phyloP scores from a whole-genome alignment of 805 yeast species.

The Cyberlindnera mississippiensis region DNA sequence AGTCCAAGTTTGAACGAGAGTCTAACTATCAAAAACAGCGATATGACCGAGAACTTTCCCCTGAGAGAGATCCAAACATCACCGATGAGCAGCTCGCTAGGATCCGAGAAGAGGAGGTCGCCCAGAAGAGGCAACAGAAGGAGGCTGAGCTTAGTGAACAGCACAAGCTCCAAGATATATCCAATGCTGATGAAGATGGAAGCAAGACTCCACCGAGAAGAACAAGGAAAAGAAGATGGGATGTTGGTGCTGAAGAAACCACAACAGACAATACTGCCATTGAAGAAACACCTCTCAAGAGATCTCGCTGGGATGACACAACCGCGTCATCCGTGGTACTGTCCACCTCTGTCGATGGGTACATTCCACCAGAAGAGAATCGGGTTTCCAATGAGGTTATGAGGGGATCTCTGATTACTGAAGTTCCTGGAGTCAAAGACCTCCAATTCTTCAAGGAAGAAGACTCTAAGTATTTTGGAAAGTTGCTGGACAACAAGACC shows the following conservation, averaged over 20 bases:
- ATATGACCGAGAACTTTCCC: slow-evolving; percentile 29
- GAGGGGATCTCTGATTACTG: slow-evolving; percentile 41
- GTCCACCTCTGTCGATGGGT: slow-evolving; percentile 29
- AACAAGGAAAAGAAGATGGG: slow-evolving; percentile 24
- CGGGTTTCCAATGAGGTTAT: slow-evolving; percentile 27
- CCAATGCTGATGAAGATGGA: slow-evolving; percentile 15
- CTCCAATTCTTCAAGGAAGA: slow-evolving; percentile 65
- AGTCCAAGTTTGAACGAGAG: slow-evolving; percentile 35
- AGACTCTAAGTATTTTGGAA: slow-evolving; percentile 70
- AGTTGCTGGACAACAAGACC: slow-evolving; percentile 38
- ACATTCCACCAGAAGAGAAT: slow-evolving; percentile 50
- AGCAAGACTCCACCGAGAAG: slow-evolving; percentile 28
- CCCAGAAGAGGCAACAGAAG: slow-evolving; percentile 24
- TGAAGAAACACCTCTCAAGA: slow-evolving; percentile 10
- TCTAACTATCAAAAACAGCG: slow-evolving; percentile 45
- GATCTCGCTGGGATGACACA: slow-evolving; percentile 15
- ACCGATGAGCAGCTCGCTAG: slow-evolving; percentile 42
- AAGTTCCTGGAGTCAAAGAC: slow-evolving; percentile 62
- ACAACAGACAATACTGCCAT: not conserved
- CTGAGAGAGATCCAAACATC: slow-evolving; percentile 28
- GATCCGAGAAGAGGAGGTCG: slow-evolving; percentile 39
- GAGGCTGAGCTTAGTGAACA: not conserved
- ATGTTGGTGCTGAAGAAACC: slow-evolving; percentile 15
- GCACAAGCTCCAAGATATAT: not conserved
- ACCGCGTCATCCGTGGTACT: not conserved